Base-by-base conservation (phyloP, 768 basidiomycete genomes). In the Lentinula raphanica region DNA sequence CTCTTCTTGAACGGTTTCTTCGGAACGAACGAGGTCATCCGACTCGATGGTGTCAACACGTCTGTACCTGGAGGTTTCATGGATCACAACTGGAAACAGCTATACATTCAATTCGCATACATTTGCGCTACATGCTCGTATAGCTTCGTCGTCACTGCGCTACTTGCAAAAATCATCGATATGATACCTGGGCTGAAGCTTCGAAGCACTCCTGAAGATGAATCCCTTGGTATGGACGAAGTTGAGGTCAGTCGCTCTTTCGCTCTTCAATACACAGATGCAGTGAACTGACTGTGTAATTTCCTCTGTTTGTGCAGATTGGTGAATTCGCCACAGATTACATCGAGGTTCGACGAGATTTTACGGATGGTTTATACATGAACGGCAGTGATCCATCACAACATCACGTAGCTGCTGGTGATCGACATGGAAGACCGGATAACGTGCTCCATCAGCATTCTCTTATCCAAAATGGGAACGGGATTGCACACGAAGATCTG, bases 21-120 rank as follows among this genome's bases (percentile, higher is more conserved):
- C 64, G 92, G 87, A 15, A 82, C 87, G 21, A 71, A 72, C 5
- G 72, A 74, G 6, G 76, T 94, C 50, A 85, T 87, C 23, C 75
- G 76, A 13, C 75, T 90, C 59, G 92, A 94, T 65, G 89, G 83
- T 23, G 77, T 87, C 42, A 88, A 76, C 67, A 69, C 75, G 9
- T 74, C 67, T 7, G 65, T 81, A 51, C 63, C 67, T 1, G 88
- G 86, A 15, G 88, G 89, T 15, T 93, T 86, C 84, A 69, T 94
- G 56, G 84, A 92, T 67, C 81, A 80, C 54, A 78, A 88, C 71
- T 91, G 82, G 81, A 86, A 85, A 64, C 90, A 91, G 64, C 77
- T 94, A 21, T 90, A 90, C 62, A 87, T 86, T 63, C 90, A 93
- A 58, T 73, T 92, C 58, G 79, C 80, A 5, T 87, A 87, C 61